Evolutionary conservation across 2,329 filamentous ascomycete species (phyloP), one percentile per base, ranked within the genome.

Genomic region (Paecilomyces fulvus): DNA sequence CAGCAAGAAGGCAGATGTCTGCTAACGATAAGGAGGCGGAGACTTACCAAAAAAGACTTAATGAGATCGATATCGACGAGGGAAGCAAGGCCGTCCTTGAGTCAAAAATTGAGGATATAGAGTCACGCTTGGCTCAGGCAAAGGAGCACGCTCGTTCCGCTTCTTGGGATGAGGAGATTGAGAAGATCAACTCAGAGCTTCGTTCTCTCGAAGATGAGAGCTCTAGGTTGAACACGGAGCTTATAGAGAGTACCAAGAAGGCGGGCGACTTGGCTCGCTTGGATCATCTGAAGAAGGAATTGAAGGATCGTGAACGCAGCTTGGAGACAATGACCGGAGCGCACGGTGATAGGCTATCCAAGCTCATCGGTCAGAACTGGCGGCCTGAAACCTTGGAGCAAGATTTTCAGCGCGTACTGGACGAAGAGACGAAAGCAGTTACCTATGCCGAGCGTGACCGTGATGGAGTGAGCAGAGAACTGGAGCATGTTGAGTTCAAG

Each of bases 251-350:
- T 57, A 95, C 89, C 2, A 85, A 86, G 56, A 82, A 89, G 56
- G 90, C 91, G 5, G 85, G 87, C 3, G 91, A 95, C 60, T 82
- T 91, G 37, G 94, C 92, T 11, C 87, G 89, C 64, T 80, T 99
- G 10, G 89, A 95, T 56, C 85, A 89, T 63, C 80, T 92, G 31
- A 91, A 88, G 65, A 92, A 91, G 63, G 89, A 96, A 66, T 73
- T 90, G 28, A 83, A 83, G 60, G 86, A 90, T 61, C 83, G 87
- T 55, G 83, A 88, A 69, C 82, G 83, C 31, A 88, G 88, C 59
- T 77, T 97, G 2, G 82, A 91, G 8, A 94, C 89, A 0, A 83
- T 96, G 75, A 83, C 79, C 59, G 84, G 79, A 51, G 90, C 90
- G 0, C 90, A 95, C 77, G 82, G 80, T 53, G 79, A 86, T 31